phyloP scores from a whole-genome alignment of 108 stramenopile genomes.

The Nitzschia palea region DNA sequence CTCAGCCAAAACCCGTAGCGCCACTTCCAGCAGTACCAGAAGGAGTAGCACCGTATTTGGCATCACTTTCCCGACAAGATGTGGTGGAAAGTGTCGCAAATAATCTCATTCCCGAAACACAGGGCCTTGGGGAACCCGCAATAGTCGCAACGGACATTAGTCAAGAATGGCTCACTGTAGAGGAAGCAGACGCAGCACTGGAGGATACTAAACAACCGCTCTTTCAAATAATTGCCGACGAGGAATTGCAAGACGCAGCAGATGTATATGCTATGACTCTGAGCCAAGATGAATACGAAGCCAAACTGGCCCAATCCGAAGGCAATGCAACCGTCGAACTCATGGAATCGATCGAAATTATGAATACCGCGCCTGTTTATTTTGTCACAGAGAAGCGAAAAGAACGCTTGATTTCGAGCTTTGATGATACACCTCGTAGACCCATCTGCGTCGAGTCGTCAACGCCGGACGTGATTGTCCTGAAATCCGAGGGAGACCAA shows the following conservation, averaged over 20 bases:
- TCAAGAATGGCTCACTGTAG: background rate
- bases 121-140: no score
- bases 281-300: slow-evolving; percentile 46
- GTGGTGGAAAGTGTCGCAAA: background rate
- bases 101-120: background rate
- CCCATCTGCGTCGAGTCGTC: no score
- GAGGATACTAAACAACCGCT: slow-evolving; percentile 54
- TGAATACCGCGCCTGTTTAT: slow-evolving; percentile 43
- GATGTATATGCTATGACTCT: slow-evolving; percentile 10
- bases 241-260: slow-evolving; percentile 50
- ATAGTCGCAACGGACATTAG: slow-evolving; percentile 2
- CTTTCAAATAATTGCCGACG: slow-evolving; percentile 61
- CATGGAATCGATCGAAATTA: slow-evolving; percentile 48
- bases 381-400: background rate
- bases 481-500: no score
- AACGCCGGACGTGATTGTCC: no score
- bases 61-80: slow-evolving; percentile 10
- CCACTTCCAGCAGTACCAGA: slow-evolving; percentile 10
- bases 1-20: background rate
- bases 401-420: no score
- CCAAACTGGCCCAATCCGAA: slow-evolving; percentile 41
- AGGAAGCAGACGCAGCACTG: slow-evolving; percentile 3
- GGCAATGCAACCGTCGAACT: slow-evolving; percentile 46
- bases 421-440: no score
- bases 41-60: slow-evolving; percentile 8